A percentile compares a stretch with the other conserved stretches of the same genome.
Conservation (phyloP, 2,329 filamentous ascomycete species). For the Botrytis porri region DNA sequence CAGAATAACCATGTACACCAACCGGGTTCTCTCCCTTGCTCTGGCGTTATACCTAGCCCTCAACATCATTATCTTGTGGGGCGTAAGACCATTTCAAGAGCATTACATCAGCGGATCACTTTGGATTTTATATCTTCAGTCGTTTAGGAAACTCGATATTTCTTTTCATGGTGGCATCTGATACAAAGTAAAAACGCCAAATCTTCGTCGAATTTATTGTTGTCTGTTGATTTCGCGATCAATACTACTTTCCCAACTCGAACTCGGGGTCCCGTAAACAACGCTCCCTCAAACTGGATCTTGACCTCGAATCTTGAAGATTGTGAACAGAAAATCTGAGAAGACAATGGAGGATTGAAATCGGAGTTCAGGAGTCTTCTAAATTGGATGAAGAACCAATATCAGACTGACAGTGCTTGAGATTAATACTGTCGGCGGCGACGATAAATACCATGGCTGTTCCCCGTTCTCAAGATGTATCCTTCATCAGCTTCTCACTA, state of each 20-base stretch:
- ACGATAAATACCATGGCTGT: not conserved
- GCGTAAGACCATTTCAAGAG: not conserved
- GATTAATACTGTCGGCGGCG: not conserved
- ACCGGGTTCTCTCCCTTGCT: not conserved
- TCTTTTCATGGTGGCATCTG: not conserved
- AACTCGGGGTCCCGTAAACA: constrained; percentile 11
- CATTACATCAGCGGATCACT: not conserved
- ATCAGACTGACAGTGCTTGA: not conserved
- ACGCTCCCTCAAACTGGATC: not conserved
- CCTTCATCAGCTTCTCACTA: not conserved
- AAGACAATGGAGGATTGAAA: constrained; percentile 8
- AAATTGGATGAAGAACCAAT: not conserved
- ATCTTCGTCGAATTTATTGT: not conserved
- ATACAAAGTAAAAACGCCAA: constrained; percentile 2
- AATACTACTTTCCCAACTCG: constrained; percentile 1
- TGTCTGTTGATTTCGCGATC: not conserved
- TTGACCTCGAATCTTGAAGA: not conserved
- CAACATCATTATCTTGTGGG: not conserved
- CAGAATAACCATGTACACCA: not conserved
- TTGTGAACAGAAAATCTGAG: not conserved
- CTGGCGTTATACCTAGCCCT: not conserved
- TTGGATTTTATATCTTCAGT: constrained; percentile 10
- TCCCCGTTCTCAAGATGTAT: not conserved
- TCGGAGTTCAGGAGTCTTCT: constrained; percentile 5
- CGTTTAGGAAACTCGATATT: not conserved